phyloP scores from a whole-genome alignment of 139 green algal species.

The Medakamo hakoo region DNA sequence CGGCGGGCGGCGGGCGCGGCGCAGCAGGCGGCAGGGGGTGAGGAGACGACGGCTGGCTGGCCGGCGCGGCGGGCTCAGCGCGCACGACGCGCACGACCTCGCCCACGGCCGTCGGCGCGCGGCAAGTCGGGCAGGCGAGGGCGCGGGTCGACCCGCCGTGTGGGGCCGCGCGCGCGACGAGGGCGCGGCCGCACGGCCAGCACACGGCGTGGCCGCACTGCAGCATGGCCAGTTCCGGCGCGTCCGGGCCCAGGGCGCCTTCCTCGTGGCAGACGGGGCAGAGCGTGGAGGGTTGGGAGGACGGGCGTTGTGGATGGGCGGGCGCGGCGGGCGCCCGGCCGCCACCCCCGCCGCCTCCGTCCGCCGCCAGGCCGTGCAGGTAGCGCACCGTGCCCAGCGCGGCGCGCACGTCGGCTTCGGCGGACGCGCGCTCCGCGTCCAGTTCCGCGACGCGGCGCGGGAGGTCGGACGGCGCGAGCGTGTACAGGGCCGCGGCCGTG shows the following conservation, averaged over 20 bases:
- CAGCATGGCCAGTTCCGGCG: conserved; percentile 43
- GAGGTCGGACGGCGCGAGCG: background rate
- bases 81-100: conserved; percentile 46
- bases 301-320: background rate
- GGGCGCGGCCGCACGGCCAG: conserved; percentile 31
- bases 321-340: background rate
- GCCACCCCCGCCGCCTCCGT: background rate
- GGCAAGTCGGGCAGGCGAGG: conserved; percentile 59
- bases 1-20: background rate
- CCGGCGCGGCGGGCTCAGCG: background rate
- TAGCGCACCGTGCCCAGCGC: conserved; percentile 57
- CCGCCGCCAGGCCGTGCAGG: conserved; percentile 30
- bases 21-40: background rate
- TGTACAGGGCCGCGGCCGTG: background rate
- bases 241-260: conserved; percentile 14
- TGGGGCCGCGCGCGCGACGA: conserved; percentile 25
- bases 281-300: background rate
- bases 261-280: conserved; percentile 60
- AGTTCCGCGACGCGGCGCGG: conserved; percentile 25
- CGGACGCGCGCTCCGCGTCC: conserved; percentile 29
- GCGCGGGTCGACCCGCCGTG: conserved; percentile 11
- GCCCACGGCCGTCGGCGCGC: conserved; percentile 11
- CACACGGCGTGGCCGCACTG: conserved; percentile 57
- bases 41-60: no score
- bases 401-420: conserved; percentile 35